Evolutionary conservation across 148 eudicot genomes (phyloP).

Genomic region (Fallopia convolvulus): DNA sequence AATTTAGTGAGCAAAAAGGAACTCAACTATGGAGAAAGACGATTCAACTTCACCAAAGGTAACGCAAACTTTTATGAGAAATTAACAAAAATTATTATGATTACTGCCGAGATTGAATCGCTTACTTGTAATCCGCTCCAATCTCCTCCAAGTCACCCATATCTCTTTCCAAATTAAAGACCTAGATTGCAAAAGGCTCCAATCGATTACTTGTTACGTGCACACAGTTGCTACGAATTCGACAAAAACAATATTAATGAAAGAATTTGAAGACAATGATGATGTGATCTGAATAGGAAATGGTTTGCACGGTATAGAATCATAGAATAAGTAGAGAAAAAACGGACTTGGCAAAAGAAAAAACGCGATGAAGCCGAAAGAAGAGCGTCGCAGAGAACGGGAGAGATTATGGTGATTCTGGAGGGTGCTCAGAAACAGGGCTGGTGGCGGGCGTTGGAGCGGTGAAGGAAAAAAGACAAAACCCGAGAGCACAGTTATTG

Average conservation of each 20-base stretch:
- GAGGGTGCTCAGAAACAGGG: not conserved
- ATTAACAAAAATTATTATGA: not conserved
- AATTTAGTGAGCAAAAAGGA: not conserved
- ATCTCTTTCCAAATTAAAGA: not conserved
- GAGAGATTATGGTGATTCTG: not conserved
- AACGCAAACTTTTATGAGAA: not conserved
- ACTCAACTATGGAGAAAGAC: not conserved
- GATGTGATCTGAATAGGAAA: not conserved
- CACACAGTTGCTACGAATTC: not conserved
- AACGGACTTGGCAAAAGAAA: not conserved
- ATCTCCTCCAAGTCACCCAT: slow-evolving; percentile 25
- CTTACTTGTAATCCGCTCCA: slow-evolving; percentile 28
- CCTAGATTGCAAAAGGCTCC: not conserved
- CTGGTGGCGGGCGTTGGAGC: slow-evolving; percentile 5
- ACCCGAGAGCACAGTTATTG: not conserved
- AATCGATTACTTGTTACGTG: not conserved
- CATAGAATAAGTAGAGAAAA: not conserved
- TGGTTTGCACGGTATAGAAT: not conserved
- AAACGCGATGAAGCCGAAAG: not conserved
- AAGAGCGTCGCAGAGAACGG: not conserved
- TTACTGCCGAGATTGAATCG: not conserved
- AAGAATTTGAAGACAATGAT: not conserved
- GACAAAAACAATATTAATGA: not conserved
- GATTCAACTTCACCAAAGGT: not conserved
- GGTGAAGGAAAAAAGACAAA: not conserved